Conservation (phyloP, 2,329 filamentous ascomycete genomes). For the Alternaria gaisen region DNA sequence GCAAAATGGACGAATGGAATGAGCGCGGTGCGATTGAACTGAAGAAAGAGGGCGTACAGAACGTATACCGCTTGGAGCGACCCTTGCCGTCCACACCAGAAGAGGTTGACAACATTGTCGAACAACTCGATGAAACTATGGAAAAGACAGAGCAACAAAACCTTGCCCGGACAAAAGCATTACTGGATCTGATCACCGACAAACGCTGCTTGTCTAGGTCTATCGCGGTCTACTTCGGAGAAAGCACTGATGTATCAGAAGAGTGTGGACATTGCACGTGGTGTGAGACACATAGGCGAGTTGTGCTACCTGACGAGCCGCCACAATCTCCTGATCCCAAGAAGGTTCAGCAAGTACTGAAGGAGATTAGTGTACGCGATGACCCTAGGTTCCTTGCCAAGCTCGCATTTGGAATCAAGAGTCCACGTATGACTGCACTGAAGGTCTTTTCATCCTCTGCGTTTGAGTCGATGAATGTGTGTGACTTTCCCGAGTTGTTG, state of each 20-base stretch:
- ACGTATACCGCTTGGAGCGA: slow-evolving; percentile 63
- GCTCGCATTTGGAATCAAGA: slow-evolving; percentile 69
- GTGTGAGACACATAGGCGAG: slow-evolving; percentile 47
- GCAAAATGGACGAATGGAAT: slow-evolving; percentile 64
- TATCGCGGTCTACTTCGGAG: slow-evolving; percentile 67
- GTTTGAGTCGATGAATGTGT: slow-evolving; percentile 65
- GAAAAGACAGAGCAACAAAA: slow-evolving; percentile 63
- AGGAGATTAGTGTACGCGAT: slow-evolving; percentile 58
- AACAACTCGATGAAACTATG: slow-evolving; percentile 62
- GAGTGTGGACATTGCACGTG: slow-evolving; percentile 67
- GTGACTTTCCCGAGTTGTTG: slow-evolving; percentile 58
- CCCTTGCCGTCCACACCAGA: slow-evolving; percentile 55
- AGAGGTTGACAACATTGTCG: slow-evolving; percentile 58
- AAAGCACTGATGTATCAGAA: slow-evolving; percentile 54
- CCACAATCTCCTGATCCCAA: slow-evolving; percentile 51
- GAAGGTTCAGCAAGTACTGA: slow-evolving; percentile 57
- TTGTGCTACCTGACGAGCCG: slow-evolving; percentile 52
- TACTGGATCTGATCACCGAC: slow-evolving; percentile 64
- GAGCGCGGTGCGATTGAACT: slow-evolving; percentile 61
- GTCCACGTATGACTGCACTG: slow-evolving; percentile 61
- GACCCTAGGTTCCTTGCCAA: slow-evolving; percentile 68
- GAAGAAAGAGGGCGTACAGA: slow-evolving; percentile 61
- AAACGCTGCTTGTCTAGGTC: slow-evolving; percentile 61
- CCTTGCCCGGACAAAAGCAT: slow-evolving; percentile 59
- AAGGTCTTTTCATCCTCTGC: slow-evolving; percentile 57